Conservation (phyloP, 2,329 filamentous ascomycete species). For the Gyromitra esculenta region DNA sequence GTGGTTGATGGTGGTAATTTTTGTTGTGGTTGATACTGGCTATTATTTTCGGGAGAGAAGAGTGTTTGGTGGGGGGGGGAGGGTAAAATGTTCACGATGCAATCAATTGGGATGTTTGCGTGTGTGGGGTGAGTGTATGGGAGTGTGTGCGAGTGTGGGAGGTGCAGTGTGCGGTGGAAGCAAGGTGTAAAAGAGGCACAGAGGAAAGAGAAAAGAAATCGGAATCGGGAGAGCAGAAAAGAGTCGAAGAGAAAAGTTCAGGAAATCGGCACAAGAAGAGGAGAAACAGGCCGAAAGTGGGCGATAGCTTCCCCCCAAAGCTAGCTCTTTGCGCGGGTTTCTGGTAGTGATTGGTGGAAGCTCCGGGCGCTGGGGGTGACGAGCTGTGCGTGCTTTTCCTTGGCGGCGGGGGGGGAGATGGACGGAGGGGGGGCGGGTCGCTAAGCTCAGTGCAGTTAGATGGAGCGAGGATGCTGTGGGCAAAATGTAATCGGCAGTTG, state of each 20-base stretch:
- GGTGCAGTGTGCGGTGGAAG: constrained; percentile 22
- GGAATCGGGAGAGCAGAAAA: constrained; percentile 43
- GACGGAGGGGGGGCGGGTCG: constrained; percentile 44
- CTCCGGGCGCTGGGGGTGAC: constrained; percentile 47
- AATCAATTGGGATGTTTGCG: constrained; percentile 46
- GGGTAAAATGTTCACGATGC: constrained; percentile 35
- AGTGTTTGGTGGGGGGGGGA: constrained; percentile 14
- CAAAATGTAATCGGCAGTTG: constrained; percentile 52
- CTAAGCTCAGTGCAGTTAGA: constrained; percentile 46
- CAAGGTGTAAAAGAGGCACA: constrained; percentile 37
- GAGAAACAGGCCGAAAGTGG: constrained; percentile 51
- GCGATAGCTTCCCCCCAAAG: constrained; percentile 51
- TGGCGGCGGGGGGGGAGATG: constrained; percentile 48
- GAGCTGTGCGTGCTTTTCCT: constrained; percentile 49
- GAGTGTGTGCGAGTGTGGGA: constrained; percentile 31
- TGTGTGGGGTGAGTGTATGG: constrained; percentile 27
- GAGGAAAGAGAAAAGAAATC: constrained; percentile 46
- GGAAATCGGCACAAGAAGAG: constrained; percentile 50
- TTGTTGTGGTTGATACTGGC: neutral
- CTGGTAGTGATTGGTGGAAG: constrained; percentile 47
- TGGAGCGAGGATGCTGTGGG: constrained; percentile 34
- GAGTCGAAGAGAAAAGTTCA: constrained; percentile 34
- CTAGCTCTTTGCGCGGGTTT: constrained; percentile 48
- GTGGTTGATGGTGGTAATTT: constrained; percentile 38
- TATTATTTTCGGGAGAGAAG: neutral